phyloP scores from a whole-genome alignment of 176 grass and related monocot species.

The sorghum (Sorghum bicolor) region DNA sequence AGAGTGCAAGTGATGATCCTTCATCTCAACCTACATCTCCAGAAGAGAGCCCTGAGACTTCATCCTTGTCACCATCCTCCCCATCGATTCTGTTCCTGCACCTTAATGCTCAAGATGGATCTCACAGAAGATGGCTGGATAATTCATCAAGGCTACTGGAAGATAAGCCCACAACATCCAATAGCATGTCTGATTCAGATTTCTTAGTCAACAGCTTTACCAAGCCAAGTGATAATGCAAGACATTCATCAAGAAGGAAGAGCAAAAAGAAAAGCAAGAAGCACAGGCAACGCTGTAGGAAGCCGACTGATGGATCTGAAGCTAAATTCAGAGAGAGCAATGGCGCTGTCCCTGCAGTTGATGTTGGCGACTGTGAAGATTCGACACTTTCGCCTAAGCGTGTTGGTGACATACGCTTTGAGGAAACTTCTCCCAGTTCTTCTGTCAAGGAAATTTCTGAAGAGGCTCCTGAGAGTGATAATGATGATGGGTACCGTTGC shows the following conservation, averaged over 20 bases:
- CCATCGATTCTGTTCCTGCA: not conserved
- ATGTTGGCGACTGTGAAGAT: conserved; percentile 40
- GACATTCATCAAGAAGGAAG: conserved; percentile 55
- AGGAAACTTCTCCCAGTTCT: conserved; percentile 54
- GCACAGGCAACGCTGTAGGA: conserved; percentile 40
- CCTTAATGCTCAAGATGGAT: conserved; percentile 10
- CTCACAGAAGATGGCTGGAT: conserved; percentile 28
- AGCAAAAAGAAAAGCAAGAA: conserved; percentile 76
- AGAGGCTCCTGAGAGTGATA: conserved; percentile 57
- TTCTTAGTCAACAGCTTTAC: conserved; percentile 43
- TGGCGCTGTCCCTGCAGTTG: not conserved
- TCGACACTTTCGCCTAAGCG: conserved; percentile 43
- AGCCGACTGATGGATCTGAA: conserved; percentile 33
- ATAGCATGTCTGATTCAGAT: conserved; percentile 47
- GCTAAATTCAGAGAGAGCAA: conserved; percentile 39
- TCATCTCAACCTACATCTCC: conserved; percentile 17
- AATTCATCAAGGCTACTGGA: conserved; percentile 34
- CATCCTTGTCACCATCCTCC: conserved; percentile 1
- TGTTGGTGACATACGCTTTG: conserved; percentile 47
- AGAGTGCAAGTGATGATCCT: conserved; percentile 14
- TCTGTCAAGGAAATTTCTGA: conserved; percentile 53
- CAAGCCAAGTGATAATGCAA: conserved; percentile 36
- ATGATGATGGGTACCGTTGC: conserved; percentile 44
- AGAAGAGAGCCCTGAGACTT: conserved; percentile 17
- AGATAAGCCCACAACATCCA: conserved; percentile 23